Evolutionary conservation across 768 basidiomycete genomes (phyloP), one percentile per base, ranked within the genome.

Genomic region (Termitomyces eurrhizus): DNA sequence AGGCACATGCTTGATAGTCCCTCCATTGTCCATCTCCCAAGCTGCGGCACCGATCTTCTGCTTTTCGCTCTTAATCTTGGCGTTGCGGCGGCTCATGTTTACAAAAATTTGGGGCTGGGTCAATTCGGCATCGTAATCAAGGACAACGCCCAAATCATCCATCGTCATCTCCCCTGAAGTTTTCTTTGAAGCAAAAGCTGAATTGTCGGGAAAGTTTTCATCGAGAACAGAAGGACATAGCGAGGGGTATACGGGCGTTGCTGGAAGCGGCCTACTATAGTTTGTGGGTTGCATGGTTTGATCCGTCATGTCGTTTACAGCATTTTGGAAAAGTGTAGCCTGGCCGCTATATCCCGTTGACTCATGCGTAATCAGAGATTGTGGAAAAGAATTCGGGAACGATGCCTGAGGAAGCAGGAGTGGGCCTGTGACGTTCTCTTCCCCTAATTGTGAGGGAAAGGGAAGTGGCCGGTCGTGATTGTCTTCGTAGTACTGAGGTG

Each of bases 1-100:
- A 13, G 50, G 53, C 0, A 60, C 41, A 45, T 61, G 66, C 21
- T 65, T 65, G 21, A 65, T 56, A 13, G 66, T 67, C 32, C 65
- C 64, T 16, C 59, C 66, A 18, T 35, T 39, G 13, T 63, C 52
- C 44, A 62, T 58, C 60, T 65, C 60, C 66, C 64, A 65, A 33
- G 62, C 61, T 21, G 61, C 62, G 36, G 52, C 64, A 26, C 64
- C 65, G 46, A 50, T 55, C 13, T 45, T 61, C 36, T 29, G 42
- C 32, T 60, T 50, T 21, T 56, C 35, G 7, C 26, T 21, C 16
- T n/a, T 60, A 7, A 13, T 48, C 42, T 42, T 24, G 14, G 29
- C 59, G 45, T 45, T 62, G 21, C 51, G 42, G 7, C 56, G 46
- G 18, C 41, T 52, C 16, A 46, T 58, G 32, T 56, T 50, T 29